Evolutionary conservation across 352 stramenopile genomes (phyloP), one percentile per base, ranked within the genome.

Genomic region (Globisporangium megalacanthum): DNA sequence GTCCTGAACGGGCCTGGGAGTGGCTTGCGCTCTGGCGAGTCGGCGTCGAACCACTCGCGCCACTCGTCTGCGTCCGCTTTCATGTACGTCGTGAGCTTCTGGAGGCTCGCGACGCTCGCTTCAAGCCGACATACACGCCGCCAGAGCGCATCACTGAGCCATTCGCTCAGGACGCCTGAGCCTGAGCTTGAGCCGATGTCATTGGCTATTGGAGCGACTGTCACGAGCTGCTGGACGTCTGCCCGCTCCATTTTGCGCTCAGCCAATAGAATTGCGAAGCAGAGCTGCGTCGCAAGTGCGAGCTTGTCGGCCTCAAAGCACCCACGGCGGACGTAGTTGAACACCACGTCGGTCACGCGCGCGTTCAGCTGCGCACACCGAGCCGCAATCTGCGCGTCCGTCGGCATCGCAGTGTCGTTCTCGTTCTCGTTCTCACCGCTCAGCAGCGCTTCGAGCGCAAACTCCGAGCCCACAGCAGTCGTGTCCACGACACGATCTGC

Each of bases 1-100:
- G 62, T 64, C 45, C 81, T 79, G 49, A 86, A 92, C 31, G 96
- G 82, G 15, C 94, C 94, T 22, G 96, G 96, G n/a, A 98, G 75
- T 22, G 89, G 72, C 19, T 78, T 77, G 17, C 70, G 62, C 72
- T 99, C 96, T 0, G 93, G 92, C 20, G 91, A 89, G 49, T 97
- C 92, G 9, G 83, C 64, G 39, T 98, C 89, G 65, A 92, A 98
- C 92, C 93, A 99, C 54, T 89, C 76, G 49, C 79, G 77, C 96
- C 96, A 99, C 52, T 98, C 96, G 51, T 99, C 96, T 10, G 83
- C 87, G 57, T 99, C 96, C 3, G 79, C 88, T 41, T 97, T 94
- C 86, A 99, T 98, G 37, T 81, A 86, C 44, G 97, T 94, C 4
- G 91, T 92, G 29, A 99, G 77, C 51, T 94, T 96, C 56, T 96